A percentile compares a stretch with the other conserved stretches of the same genome.
These are phyloP conservation scores for Eucalyptus tenuipes DNA, from an alignment of 345 rosid species.

Conservation along the genomic window DNA sequence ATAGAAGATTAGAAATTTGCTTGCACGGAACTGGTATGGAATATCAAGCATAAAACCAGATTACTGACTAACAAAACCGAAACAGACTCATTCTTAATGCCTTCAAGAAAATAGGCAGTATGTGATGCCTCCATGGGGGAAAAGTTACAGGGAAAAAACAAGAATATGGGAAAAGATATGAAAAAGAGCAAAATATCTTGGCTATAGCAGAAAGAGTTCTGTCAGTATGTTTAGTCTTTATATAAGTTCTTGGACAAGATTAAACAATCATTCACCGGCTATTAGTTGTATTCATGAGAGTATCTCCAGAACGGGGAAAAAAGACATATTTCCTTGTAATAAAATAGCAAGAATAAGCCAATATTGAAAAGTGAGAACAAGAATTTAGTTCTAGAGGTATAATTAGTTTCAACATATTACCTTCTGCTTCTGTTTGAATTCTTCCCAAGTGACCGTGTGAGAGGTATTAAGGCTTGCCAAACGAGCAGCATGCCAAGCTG, in stretches of 20 bases:
- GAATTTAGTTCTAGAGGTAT: background rate
- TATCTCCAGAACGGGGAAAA: background rate
- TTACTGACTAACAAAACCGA: background rate
- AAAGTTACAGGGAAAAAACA: background rate
- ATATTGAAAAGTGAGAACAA: background rate
- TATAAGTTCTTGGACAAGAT: background rate
- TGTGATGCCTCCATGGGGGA: background rate
- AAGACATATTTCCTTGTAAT: background rate
- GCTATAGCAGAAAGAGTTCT: background rate
- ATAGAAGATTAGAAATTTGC: background rate
- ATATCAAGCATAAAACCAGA: background rate
- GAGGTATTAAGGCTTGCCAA: slow-evolving; percentile 96
- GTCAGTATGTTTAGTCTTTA: background rate
- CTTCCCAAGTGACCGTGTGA: slow-evolving; percentile 93
- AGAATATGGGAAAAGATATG: background rate
- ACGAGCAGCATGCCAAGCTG: slow-evolving; percentile 99
- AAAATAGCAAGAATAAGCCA: background rate
- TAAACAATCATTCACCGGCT: background rate
- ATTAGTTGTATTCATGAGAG: background rate
- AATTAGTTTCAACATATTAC: slow-evolving; percentile 11
- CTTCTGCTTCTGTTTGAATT: slow-evolving; percentile 82
- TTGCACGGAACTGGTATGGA: background rate
- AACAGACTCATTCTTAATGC: background rate
- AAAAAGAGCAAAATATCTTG: background rate
- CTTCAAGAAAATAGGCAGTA: background rate